Evolutionary conservation across 148 eudicot species (phyloP), one percentile per base, ranked within the genome.

Genomic region (Rhododendron williamsianum): DNA sequence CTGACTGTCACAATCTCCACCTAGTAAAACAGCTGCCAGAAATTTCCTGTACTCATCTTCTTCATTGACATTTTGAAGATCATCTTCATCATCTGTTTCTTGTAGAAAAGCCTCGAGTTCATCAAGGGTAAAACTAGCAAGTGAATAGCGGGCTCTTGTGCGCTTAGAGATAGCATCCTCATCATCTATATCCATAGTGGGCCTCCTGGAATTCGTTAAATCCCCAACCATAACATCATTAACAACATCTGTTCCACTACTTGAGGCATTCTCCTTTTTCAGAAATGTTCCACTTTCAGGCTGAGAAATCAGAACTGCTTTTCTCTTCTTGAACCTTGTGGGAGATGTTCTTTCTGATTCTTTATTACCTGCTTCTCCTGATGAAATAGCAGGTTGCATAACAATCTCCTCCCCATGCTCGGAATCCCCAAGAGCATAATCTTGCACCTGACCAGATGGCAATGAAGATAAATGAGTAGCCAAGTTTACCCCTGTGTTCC

Each of bases 81-180:
- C 98, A 84, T 94, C 95, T 8, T 96, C 99, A 45, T 95, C 99
- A 88, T 96, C 99, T 10, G 96, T 92, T 91, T 95, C 99, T 92
- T 96, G 99, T 87, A 96, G 94, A 91, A 96, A 96, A 36, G 93
- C 93, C 91, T 96, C 99, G 81, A 96, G 93, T 86, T 96, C 98
- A 92, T 96, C 99, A 72, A 96, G 97, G 1, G 99, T 93, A 89
- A 92, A 95, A 87, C 95, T 91, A 33, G 97, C 96, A 89, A 96
- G 99, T 80, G 98, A 96, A 92, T 96, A 95, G 46, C 94, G 94
- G 85, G 99, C 99, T 89, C 99, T 94, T 78, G 99, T 96, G 27
- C 99, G 94, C 92, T 82, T 94, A 87, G 93, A 94, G 41, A 96
- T 96, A 45, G 99, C 98, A 91, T 92, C 98, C 74, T 96, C 98